Percentiles rank a stretch among this genome's conserved stretches.
These are phyloP conservation scores for Darksidea phi DNA, from an alignment of 495 filamentous ascomycete species.

Conservation along the genomic window DNA sequence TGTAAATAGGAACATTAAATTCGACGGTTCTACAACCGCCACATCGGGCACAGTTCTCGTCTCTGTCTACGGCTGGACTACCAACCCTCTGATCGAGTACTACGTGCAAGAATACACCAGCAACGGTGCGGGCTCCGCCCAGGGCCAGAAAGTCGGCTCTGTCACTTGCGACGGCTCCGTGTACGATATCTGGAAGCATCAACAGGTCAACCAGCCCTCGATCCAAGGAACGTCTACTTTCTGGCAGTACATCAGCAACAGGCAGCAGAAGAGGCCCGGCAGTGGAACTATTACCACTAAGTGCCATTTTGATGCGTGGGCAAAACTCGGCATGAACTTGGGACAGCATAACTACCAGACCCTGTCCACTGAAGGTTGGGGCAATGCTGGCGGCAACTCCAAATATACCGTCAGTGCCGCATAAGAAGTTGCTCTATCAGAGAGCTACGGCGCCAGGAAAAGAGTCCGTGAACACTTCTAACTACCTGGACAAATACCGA, in stretches of 20 bases:
- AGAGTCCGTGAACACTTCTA: too few species aligned
- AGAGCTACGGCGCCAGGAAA: too few species aligned
- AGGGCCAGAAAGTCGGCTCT: slow-evolving; percentile 52
- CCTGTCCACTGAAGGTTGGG: slow-evolving; percentile 35
- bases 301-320: slow-evolving; percentile 67
- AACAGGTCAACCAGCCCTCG: slow-evolving; percentile 59
- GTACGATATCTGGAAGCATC: slow-evolving; percentile 62
- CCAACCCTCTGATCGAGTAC: slow-evolving; percentile 58
- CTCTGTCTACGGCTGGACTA: slow-evolving; percentile 25
- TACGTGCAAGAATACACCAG: slow-evolving; percentile 57
- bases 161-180: slow-evolving; percentile 58
- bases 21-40: slow-evolving; percentile 21
- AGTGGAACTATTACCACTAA: slow-evolving; percentile 50
- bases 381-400: slow-evolving; percentile 17
- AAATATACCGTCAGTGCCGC: slow-evolving; percentile 12
- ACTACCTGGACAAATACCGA: too few species aligned
- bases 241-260: slow-evolving; percentile 58
- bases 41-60: slow-evolving; percentile 24
- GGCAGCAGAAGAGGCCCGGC: slow-evolving; percentile 45
- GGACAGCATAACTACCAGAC: slow-evolving; percentile 36
- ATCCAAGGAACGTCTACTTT: slow-evolving; percentile 57
- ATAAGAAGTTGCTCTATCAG: too few species aligned
- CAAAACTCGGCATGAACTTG: slow-evolving; percentile 49
- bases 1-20: slow-evolving; percentile 21
- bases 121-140: slow-evolving; percentile 54